phyloP scores from a whole-genome alignment of 805 yeast genomes.

The Teunomyces atbi region DNA sequence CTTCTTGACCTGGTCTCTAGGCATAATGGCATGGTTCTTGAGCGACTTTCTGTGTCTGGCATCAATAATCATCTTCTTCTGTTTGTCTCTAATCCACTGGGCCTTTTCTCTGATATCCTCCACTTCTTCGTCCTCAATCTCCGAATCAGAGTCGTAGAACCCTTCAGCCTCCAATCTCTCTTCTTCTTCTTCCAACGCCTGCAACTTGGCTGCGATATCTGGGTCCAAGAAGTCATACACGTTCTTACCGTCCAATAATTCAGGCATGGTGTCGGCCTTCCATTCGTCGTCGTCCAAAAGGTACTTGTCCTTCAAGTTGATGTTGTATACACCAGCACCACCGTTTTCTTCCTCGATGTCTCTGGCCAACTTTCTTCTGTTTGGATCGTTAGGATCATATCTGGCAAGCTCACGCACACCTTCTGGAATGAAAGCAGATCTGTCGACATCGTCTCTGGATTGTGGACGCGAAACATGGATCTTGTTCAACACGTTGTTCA shows the following conservation, averaged over 20 bases:
- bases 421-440: constrained; percentile 83
- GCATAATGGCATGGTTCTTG: constrained; percentile 84
- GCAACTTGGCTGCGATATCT: constrained; percentile 88
- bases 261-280: constrained; percentile 98
- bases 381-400: constrained; percentile 78
- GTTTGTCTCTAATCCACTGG: constrained; percentile 91
- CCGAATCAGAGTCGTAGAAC: constrained; percentile 86
- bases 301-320: constrained; percentile 90
- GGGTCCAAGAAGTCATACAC: constrained; percentile 97
- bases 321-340: constrained; percentile 97
- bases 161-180: constrained; percentile 92
- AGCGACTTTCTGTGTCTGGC: constrained; percentile 83
- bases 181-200: constrained; percentile 96
- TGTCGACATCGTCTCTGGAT: constrained; percentile 78
- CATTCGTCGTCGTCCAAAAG: constrained; percentile 93
- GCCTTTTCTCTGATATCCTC: constrained; percentile 76
- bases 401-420: constrained; percentile 57
- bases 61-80: constrained; percentile 87
- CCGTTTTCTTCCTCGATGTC: constrained; percentile 94
- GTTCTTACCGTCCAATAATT: constrained; percentile 90
- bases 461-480: constrained; percentile 93
- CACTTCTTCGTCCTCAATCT: constrained; percentile 52
- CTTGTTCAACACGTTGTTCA: constrained; percentile 85
- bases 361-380: constrained; percentile 75
- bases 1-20: constrained; percentile 82